Conservation (phyloP, 495 filamentous ascomycete genomes). For the Chaetomidium leptoderma region DNA sequence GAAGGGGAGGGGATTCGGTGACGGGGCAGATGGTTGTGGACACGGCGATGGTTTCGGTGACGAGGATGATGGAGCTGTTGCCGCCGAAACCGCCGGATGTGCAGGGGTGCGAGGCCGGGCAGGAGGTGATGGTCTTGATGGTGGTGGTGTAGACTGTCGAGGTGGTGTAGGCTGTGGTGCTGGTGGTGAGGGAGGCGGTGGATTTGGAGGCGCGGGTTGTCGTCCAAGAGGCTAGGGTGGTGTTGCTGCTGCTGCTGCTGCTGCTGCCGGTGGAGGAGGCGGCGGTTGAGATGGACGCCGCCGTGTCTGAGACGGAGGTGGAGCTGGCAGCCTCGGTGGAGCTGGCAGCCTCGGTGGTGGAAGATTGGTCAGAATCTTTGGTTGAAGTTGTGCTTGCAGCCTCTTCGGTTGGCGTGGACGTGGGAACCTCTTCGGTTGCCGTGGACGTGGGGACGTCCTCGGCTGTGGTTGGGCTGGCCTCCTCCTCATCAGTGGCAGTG, state of each 20-base stretch:
- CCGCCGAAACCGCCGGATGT: conserved; percentile 55
- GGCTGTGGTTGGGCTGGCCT: background rate
- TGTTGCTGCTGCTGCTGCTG: conserved; percentile 10
- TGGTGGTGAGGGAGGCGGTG: conserved; percentile 41
- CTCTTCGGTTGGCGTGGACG: background rate
- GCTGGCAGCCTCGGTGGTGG: background rate
- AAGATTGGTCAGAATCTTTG: background rate
- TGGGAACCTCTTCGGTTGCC: background rate
- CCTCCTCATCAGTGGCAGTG: background rate
- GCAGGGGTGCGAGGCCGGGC: conserved; percentile 41
- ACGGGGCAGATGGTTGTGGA: conserved; percentile 27
- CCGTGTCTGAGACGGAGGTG: background rate
- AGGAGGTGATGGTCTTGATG: conserved; percentile 36
- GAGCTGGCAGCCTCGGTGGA: background rate
- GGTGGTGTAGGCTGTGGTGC: conserved; percentile 7
- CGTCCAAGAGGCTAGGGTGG: conserved; percentile 18
- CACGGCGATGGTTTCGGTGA: conserved; percentile 31
- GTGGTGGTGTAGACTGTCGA: conserved; percentile 22
- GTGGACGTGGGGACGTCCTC: background rate
- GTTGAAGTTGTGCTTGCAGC: background rate
- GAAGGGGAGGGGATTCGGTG: conserved; percentile 3
- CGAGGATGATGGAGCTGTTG: conserved; percentile 25
- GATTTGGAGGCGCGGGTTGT: conserved; percentile 16
- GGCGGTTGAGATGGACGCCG: conserved; percentile 22
- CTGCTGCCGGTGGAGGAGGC: conserved; percentile 54